phyloP scores from a whole-genome alignment of 352 stramenopile genomes.

The Blastocystis sp. region DNA sequence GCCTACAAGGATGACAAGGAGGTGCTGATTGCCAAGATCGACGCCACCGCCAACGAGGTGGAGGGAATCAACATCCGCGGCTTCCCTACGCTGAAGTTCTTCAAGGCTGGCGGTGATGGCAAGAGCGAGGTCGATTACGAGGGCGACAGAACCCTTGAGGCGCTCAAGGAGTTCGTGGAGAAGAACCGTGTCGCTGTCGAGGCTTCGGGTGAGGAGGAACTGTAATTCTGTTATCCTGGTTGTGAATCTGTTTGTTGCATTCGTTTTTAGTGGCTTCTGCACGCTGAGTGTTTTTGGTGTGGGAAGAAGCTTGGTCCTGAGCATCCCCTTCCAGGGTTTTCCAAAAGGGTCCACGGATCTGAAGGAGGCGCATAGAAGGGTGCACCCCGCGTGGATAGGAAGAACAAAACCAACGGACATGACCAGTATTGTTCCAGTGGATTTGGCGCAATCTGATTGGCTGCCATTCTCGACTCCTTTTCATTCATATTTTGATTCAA shows the following conservation, averaged over 20 bases:
- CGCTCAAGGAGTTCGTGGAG: conserved; percentile 72
- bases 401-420: not conserved
- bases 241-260: conserved; percentile 38
- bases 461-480: not conserved
- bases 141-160: conserved; percentile 70
- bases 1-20: conserved; percentile 82
- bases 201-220: conserved; percentile 55
- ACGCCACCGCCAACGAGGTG: conserved; percentile 89
- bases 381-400: too few species aligned
- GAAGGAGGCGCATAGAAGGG: not conserved
- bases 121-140: conserved; percentile 70
- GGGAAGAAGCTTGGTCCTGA: too few species aligned
- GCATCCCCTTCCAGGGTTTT: not conserved
- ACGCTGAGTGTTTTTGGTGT: too few species aligned
- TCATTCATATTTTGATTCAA: not conserved
- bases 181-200: conserved; percentile 71
- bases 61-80: conserved; percentile 86
- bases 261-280: not conserved
- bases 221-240: conserved; percentile 52
- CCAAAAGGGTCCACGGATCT: not conserved
- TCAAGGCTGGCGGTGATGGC: conserved; percentile 75
- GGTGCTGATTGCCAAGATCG: conserved; percentile 90
- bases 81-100: conserved; percentile 91
- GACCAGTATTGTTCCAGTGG: conserved; percentile 63
- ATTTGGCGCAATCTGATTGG: conserved; percentile 52